phyloP scores from a whole-genome alignment of 1,284 basidiomycete species.

The Bondarzewia mesenterica region DNA sequence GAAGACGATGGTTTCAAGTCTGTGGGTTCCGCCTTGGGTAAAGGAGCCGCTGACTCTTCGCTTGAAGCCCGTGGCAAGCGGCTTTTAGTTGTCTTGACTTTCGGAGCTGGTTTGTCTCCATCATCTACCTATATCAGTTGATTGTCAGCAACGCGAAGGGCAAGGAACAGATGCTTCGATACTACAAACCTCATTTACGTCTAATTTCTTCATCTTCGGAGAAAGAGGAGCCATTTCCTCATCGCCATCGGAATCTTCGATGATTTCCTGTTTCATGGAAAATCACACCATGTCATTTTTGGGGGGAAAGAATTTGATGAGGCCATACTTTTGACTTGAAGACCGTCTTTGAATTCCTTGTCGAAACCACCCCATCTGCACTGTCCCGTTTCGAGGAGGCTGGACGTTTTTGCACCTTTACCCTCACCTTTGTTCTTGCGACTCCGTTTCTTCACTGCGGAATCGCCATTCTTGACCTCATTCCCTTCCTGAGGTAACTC shows the following conservation, averaged over 20 bases:
- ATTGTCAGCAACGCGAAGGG: background rate
- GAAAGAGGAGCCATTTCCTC: background rate
- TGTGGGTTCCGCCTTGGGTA: no score
- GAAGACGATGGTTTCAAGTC: no score
- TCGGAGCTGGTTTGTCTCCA: no score
- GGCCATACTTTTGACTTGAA: background rate
- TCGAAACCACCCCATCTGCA: background rate
- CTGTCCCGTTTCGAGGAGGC: background rate
- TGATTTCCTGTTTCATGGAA: background rate
- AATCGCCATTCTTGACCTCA: background rate
- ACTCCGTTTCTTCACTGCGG: background rate
- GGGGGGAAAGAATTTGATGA: no score
- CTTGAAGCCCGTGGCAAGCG: no score
- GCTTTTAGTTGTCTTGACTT: no score
- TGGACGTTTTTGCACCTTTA: background rate
- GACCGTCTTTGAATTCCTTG: background rate
- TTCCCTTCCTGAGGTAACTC: background rate
- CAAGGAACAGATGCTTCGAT: background rate
- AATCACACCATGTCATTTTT: no score
- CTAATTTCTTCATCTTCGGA: background rate
- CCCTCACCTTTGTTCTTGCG: background rate
- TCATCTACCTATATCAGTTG: background rate
- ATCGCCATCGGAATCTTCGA: background rate
- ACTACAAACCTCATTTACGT: background rate
- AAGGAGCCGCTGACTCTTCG: no score